These are phyloP conservation scores for Chlorella sorokiniana DNA, from an alignment of 139 green algal genomes.

Conservation along the genomic window DNA sequence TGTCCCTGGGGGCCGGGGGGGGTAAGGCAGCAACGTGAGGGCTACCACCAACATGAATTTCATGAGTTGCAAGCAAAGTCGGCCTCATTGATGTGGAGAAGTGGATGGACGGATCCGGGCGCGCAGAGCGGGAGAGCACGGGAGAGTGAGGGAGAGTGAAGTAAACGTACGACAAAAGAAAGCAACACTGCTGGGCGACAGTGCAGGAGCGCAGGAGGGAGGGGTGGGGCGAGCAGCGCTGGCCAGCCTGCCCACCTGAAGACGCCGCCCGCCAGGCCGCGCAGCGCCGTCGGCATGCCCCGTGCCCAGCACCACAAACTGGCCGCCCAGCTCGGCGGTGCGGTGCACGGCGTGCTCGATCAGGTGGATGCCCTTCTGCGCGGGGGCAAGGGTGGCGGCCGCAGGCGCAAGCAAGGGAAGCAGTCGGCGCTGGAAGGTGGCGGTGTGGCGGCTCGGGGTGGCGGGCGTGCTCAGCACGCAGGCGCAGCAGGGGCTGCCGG, in stretches of 20 bases:
- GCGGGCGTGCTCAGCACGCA: no score
- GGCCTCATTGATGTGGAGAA: no score
- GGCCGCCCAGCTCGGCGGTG: constrained; percentile 67
- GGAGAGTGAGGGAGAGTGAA: not conserved
- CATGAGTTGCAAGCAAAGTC: no score
- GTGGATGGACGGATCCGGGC: no score
- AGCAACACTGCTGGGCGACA: not conserved
- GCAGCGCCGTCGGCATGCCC: constrained; percentile 86
- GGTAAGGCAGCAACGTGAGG: not conserved
- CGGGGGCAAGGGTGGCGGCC: not conserved
- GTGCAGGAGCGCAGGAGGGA: not conserved
- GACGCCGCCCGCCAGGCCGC: constrained; percentile 67
- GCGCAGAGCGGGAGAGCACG: not conserved
- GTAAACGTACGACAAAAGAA: no score
- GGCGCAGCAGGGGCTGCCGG: not conserved
- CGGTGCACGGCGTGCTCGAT: constrained; percentile 79
- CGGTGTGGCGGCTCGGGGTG: no score
- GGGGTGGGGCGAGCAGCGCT: not conserved
- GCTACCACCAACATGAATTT: not conserved
- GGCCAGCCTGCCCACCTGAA: constrained; percentile 47
- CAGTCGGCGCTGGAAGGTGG: no score
- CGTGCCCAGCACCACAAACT: constrained; percentile 93
- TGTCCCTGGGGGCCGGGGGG: constrained; percentile 15
- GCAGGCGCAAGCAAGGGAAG: not conserved
- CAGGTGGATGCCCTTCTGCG: constrained; percentile 92